Percentiles rank a stretch among this genome's conserved stretches.
These are phyloP conservation scores for Anisodus tanguticus DNA, from an alignment of 257 asterid species.

Conservation along the genomic window DNA sequence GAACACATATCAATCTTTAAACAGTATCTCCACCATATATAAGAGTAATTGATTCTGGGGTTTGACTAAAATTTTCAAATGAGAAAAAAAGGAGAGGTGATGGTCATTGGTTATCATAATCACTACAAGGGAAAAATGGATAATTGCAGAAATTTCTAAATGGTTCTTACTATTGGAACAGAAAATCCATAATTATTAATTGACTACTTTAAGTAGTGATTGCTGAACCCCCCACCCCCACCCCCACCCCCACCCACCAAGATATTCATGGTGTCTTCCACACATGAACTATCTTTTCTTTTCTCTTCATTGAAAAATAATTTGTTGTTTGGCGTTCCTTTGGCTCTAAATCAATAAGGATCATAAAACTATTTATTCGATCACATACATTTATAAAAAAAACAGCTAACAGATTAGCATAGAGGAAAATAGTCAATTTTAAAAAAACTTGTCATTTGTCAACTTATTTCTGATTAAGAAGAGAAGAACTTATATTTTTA, in stretches of 20 bases:
- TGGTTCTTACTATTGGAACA: slow-evolving; percentile 16
- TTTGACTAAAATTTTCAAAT: slow-evolving; percentile 19
- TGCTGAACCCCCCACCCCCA: not conserved
- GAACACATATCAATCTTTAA: not conserved
- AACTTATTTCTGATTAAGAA: no score
- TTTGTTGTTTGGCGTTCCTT: not conserved
- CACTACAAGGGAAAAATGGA: not conserved
- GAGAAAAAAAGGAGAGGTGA: not conserved
- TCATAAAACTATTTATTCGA: not conserved
- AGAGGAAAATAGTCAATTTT: no score
- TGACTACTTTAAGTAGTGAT: slow-evolving; percentile 12
- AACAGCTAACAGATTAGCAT: not conserved
- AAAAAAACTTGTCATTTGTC: not conserved
- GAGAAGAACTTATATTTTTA: no score
- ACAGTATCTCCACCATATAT: not conserved
- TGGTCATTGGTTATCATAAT: not conserved
- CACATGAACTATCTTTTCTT: not conserved
- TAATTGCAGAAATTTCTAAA: not conserved
- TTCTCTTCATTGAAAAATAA: not conserved
- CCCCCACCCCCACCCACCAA: no score
- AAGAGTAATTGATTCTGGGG: not conserved
- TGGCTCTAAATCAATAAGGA: not conserved
- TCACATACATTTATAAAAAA: not conserved
- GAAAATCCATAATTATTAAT: not conserved
- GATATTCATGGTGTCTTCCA: slow-evolving; percentile 23